A percentile compares a stretch with the other conserved stretches of the same genome.
These are phyloP conservation scores for Cunninghamia lanceolata DNA, from an alignment of 75 land plant species.

Conservation along the genomic window DNA sequence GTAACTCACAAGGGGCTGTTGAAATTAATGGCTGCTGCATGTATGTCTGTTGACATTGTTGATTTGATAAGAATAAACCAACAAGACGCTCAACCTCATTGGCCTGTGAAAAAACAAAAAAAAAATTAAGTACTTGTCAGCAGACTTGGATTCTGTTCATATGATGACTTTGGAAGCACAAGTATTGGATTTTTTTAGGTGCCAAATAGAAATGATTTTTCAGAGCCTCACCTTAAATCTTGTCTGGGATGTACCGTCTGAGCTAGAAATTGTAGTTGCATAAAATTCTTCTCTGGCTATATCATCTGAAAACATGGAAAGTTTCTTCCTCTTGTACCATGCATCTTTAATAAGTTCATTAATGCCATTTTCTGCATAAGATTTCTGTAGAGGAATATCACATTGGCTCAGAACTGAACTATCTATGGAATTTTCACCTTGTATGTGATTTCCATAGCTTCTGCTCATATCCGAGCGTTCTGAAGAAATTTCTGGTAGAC, in stretches of 20 bases:
- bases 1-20: background rate
- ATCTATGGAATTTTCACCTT: background rate
- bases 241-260: background rate
- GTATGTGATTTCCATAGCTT: background rate
- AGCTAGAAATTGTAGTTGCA: background rate
- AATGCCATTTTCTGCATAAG: background rate
- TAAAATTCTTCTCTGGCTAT: background rate
- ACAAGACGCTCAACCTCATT: background rate
- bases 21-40: background rate
- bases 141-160: background rate
- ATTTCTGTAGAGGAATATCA: background rate
- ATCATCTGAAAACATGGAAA: background rate
- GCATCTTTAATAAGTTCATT: background rate
- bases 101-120: background rate
- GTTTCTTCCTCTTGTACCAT: background rate
- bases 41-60: background rate
- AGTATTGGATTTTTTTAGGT: background rate
- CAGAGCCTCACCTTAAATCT: background rate
- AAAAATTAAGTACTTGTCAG: background rate
- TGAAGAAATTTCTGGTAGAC: background rate
- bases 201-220: background rate
- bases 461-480: background rate
- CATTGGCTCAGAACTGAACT: background rate
- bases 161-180: background rate
- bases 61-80: background rate